Conservation (phyloP, 805 yeast genomes). For the Soucietia sequanensis region DNA sequence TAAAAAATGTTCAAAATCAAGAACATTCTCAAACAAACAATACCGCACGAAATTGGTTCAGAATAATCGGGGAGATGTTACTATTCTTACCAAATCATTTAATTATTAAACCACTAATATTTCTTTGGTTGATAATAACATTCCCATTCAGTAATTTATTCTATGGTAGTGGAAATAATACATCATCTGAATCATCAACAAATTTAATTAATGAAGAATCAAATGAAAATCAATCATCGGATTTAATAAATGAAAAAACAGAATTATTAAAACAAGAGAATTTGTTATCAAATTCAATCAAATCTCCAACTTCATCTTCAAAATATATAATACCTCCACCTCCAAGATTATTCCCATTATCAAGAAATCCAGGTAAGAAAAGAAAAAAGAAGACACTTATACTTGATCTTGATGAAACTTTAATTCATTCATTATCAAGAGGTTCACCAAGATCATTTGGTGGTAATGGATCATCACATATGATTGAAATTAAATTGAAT, state of each 20-base stretch:
- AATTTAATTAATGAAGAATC: neutral
- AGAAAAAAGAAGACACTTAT: constrained; percentile 65
- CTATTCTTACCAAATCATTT: constrained; percentile 50
- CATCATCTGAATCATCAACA: constrained; percentile 2
- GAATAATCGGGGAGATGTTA: neutral
- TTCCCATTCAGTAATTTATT: constrained; percentile 53
- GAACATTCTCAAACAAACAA: neutral
- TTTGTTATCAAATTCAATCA: constrained; percentile 37
- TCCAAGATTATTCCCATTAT: constrained; percentile 40
- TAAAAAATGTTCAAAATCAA: neutral
- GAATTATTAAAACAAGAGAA: constrained; percentile 41
- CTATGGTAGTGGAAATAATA: constrained; percentile 1
- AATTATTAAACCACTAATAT: constrained; percentile 50
- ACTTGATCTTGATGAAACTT: constrained; percentile 89
- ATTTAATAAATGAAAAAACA: constrained; percentile 28
- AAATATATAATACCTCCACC: constrained; percentile 48
- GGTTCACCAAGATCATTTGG: constrained; percentile 48
- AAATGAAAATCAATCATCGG: constrained; percentile 7
- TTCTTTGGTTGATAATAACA: constrained; percentile 50
- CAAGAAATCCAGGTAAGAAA: constrained; percentile 37
- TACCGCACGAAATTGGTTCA: neutral
- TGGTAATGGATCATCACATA: constrained; percentile 44
- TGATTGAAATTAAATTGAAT: constrained; percentile 76
- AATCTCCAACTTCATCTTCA: constrained; percentile 41
- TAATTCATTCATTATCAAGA: constrained; percentile 86